A percentile compares a stretch with the other conserved stretches of the same genome.
phyloP scores from a whole-genome alignment of 306 rosid species.

The Trifolium repens region DNA sequence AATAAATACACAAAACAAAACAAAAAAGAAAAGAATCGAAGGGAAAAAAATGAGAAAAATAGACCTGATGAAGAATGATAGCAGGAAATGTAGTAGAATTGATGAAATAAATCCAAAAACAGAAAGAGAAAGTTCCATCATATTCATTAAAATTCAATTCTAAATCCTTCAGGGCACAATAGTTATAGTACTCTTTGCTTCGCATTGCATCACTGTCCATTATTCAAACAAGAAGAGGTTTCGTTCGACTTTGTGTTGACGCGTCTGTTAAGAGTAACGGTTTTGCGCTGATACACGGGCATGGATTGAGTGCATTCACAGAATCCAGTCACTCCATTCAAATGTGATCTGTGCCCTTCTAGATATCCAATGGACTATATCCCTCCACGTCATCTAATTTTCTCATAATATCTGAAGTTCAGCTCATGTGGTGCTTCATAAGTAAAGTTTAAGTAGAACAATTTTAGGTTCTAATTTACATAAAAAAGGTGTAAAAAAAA shows the following conservation, averaged over 20 bases:
- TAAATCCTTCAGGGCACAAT: conserved; percentile 60
- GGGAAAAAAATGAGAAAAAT: not conserved
- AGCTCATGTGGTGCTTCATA: too few relatives aligned
- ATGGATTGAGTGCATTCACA: too few relatives aligned
- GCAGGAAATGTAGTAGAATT: conserved; percentile 67
- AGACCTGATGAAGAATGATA: conserved; percentile 74
- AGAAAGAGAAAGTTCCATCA: conserved; percentile 62
- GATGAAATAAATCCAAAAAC: conserved; percentile 83
- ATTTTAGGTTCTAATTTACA: too few relatives aligned
- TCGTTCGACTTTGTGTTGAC: conserved; percentile 23
- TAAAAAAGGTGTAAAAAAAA: too few relatives aligned
- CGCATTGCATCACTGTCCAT: conserved; percentile 57
- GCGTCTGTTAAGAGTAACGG: conserved; percentile 56
- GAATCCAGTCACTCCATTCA: too few relatives aligned
- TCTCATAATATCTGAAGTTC: too few relatives aligned
- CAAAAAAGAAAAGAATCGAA: not conserved
- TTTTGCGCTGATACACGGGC: conserved; percentile 24
- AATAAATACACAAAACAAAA: not conserved
- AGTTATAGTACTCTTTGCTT: conserved; percentile 45
- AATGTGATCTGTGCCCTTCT: too few relatives aligned
- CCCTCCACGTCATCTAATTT: too few relatives aligned
- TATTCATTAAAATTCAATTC: conserved; percentile 59
- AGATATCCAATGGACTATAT: too few relatives aligned
- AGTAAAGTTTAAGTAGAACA: too few relatives aligned
- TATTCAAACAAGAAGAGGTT: conserved; percentile 33